Base-by-base conservation (phyloP, 257 asterid species). In the Rauvolfia tetraphylla region DNA sequence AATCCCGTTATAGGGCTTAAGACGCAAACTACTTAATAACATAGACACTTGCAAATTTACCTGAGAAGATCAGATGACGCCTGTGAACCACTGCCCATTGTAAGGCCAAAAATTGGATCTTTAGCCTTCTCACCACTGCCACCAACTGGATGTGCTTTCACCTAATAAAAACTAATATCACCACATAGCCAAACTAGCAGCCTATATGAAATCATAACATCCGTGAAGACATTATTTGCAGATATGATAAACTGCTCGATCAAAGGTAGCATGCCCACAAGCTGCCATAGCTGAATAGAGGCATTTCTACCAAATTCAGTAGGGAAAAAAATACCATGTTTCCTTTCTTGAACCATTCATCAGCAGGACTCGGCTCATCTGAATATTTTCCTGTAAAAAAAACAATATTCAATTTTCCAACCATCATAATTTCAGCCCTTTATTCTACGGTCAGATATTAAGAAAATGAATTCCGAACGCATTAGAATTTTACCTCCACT, bases 61-160 rank as follows among this genome's bases (percentile, higher is more conserved):
- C 97, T 94, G 87, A 94, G 92, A 65, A 88, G 81, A 84, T 90
- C 97, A 61, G 89, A 80, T 25, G 97, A 86, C 36, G 93, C 84
- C 84, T 94, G 97, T 8, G 97, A 94, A 56, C 88, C 83, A 58
- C 90, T 87, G 22, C 96, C 90, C 97, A 94, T 90, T 66, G 83
- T 84, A 31, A 94, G 96, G 27, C 97, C 97, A 51, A 94, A 94
- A 29, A 94, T 83, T 0, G 95, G 97, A 85, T 94, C 97, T 73
- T 90, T 94, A 18, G 97, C 97, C 84, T 87, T 90, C 89, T 89
- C 97, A 44, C 98, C 97, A 34, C 85, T 90, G 63, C 97, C 97
- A 73, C 89, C 91, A 71, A 89, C 95, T 68, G 89, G 80, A 80
- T 88, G 90, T 62, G 97, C 97, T 87, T 92, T 90, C 82, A 94